Conservation (phyloP, 345 rosid species). For the Heritiera littoralis region DNA sequence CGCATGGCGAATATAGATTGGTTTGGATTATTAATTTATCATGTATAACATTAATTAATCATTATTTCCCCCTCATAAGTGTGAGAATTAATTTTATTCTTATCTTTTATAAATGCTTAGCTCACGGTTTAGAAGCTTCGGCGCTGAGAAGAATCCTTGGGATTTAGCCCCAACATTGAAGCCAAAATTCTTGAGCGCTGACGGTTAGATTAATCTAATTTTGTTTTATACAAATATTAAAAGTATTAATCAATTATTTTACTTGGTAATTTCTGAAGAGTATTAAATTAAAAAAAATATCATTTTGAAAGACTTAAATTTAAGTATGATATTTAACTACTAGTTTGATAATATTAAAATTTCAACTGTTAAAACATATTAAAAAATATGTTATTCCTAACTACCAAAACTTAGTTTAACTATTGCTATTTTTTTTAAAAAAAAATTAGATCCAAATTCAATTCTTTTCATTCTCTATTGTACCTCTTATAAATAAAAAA, state of each 20-base stretch:
- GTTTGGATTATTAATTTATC: too few species aligned
- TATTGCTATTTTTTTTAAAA: too few species aligned
- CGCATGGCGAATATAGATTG: too few species aligned
- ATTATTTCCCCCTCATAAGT: neutral
- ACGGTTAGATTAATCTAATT: neutral
- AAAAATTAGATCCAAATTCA: too few species aligned
- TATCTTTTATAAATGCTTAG: neutral
- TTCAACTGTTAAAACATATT: too few species aligned
- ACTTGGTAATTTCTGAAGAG: neutral
- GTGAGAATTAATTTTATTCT: neutral
- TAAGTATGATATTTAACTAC: too few species aligned
- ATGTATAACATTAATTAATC: neutral
- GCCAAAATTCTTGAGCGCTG: neutral
- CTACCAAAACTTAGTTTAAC: too few species aligned
- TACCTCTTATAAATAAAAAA: too few species aligned
- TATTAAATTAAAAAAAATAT: neutral
- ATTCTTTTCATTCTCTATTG: too few species aligned
- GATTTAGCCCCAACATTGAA: neutral
- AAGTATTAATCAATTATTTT: neutral
- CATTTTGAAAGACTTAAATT: neutral
- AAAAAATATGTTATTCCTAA: too few species aligned
- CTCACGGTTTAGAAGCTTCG: constrained; percentile 52
- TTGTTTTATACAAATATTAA: neutral
- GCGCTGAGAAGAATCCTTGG: constrained; percentile 17
- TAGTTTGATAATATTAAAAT: too few species aligned